Base-by-base conservation (phyloP, 345 rosid species). In the Euphorbia lathyris region DNA sequence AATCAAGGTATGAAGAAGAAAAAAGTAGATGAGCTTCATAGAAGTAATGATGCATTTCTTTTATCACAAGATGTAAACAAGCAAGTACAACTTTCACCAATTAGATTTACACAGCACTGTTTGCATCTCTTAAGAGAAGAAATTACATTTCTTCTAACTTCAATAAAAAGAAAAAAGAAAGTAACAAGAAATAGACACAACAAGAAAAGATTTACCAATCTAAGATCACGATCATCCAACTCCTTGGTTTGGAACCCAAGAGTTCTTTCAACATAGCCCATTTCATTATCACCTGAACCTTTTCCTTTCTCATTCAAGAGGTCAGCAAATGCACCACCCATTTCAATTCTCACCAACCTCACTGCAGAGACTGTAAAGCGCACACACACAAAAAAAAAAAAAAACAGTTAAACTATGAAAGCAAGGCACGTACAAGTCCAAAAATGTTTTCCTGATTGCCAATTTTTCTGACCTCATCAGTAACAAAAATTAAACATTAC, bases 251-350 rank as follows among this genome's bases (percentile, higher is more conserved):
- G 87, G 66, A 94, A 94, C 16, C 97, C 96, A 38, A 94, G 91
- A 43, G 93, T 91, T 73, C 98, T 81, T 77, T 80, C 95, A 9
- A 94, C 97, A 66, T 91, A 94, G 68, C 86, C 87, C 97, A 94
- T 94, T 82, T 94, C 95, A 82, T 91, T 91, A 47, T 75, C 87
- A 57, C 98, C 98, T 32, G 98, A 94, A 2, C 98, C 98, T 79
- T 94, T 94, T 36, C 96, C 98, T 79, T 88, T 91, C 80, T 94
- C 87, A 79, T 94, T 94, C 87, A 94, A 81, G 68, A 91, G 92
- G 78, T 94, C 98, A 80, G 98, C 95, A 83, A 91, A 94, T 20
- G 98, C 98, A 72, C 98, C 96, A 38, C 98, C 98, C 27, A 80
- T 76, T 85, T 94, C 90, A 77, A 94, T 88, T 80, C 98, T 88